A percentile compares a stretch with the other conserved stretches of the same genome.
Evolutionary conservation across 345 rosid genomes (phyloP).

Genomic region (Camelina sativa): DNA sequence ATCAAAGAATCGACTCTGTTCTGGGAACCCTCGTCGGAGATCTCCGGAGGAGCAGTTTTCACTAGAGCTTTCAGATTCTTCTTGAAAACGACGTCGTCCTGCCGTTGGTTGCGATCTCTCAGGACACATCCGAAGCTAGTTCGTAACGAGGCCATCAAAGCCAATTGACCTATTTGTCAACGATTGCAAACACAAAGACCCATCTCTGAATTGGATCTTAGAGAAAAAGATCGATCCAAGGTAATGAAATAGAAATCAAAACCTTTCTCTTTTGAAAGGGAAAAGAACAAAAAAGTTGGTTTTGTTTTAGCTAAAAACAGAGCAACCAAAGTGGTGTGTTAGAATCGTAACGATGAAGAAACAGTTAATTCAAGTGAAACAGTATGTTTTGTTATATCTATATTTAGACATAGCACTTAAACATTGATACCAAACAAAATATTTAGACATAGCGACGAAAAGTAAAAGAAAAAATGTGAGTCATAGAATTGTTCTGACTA

Average conservation of each 20-base stretch:
- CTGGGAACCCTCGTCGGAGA: slow-evolving; percentile 41
- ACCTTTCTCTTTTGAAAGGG: background rate
- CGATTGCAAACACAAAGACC: slow-evolving; percentile 19
- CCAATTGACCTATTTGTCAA: background rate
- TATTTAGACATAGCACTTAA: background rate
- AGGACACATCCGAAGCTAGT: slow-evolving; percentile 66
- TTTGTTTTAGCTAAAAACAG: slow-evolving; percentile 35
- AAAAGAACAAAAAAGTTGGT: background rate
- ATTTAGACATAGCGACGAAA: background rate
- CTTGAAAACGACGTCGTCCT: slow-evolving; percentile 44
- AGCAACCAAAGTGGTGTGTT: slow-evolving; percentile 28
- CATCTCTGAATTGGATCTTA: slow-evolving; percentile 28
- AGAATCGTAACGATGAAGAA: slow-evolving; percentile 32
- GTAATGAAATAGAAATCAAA: slow-evolving; percentile 14
- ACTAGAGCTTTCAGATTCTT: slow-evolving; percentile 58
- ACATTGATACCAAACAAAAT: background rate
- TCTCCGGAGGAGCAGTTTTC: slow-evolving; percentile 26
- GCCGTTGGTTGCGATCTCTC: slow-evolving; percentile 56
- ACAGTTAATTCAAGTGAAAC: slow-evolving; percentile 32
- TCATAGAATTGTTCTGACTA: background rate
- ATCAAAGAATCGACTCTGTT: slow-evolving; percentile 26
- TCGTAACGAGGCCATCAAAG: slow-evolving; percentile 56
- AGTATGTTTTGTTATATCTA: slow-evolving; percentile 28
- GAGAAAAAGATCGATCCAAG: background rate
- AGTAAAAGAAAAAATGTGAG: slow-evolving; percentile 20